Evolutionary conservation across 2,329 filamentous ascomycete species (phyloP).

Genomic region (Clathrospora elynae): DNA sequence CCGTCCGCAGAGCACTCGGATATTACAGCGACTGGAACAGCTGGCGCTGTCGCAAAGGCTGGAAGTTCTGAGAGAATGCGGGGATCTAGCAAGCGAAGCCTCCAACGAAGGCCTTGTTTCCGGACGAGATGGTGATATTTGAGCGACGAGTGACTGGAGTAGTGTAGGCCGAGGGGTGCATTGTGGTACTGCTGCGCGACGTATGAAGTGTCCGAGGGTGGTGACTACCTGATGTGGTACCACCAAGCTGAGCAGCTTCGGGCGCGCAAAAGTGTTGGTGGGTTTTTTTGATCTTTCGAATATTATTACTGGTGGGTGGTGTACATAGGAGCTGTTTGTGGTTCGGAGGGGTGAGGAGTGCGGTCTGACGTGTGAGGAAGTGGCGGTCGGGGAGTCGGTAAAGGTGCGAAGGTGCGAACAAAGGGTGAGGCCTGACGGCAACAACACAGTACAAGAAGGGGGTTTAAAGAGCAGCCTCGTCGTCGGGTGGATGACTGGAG

Average conservation of each 20-base stretch:
- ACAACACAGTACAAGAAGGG: conserved; percentile 20
- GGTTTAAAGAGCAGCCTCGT: conserved; percentile 23
- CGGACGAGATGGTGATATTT: conserved; percentile 44
- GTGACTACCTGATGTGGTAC: conserved; percentile 33
- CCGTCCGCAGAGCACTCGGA: conserved; percentile 47
- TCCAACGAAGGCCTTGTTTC: conserved; percentile 50
- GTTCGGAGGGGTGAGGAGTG: conserved; percentile 24
- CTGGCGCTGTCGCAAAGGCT: conserved; percentile 44
- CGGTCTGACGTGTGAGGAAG: conserved; percentile 36
- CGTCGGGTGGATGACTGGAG: conserved; percentile 22
- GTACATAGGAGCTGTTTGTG: conserved; percentile 26
- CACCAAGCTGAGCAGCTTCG: conserved; percentile 39
- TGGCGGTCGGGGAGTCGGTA: conserved; percentile 34
- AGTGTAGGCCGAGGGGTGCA: conserved; percentile 42
- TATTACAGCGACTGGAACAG: conserved; percentile 42
- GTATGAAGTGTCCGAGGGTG: conserved; percentile 35
- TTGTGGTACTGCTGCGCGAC: conserved; percentile 40
- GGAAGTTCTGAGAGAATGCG: conserved; percentile 41
- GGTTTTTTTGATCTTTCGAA: conserved; percentile 24
- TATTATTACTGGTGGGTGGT: conserved; percentile 36
- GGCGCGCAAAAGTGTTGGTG: conserved; percentile 11
- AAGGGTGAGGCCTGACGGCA: conserved; percentile 5
- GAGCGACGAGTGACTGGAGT: conserved; percentile 53
- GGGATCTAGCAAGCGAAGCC: conserved; percentile 47
- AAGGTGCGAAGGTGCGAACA: conserved; percentile 21